Evolutionary conservation across 495 filamentous ascomycete genomes (phyloP), one percentile per base, ranked within the genome.

Genomic region (Penicillium fimorum): DNA sequence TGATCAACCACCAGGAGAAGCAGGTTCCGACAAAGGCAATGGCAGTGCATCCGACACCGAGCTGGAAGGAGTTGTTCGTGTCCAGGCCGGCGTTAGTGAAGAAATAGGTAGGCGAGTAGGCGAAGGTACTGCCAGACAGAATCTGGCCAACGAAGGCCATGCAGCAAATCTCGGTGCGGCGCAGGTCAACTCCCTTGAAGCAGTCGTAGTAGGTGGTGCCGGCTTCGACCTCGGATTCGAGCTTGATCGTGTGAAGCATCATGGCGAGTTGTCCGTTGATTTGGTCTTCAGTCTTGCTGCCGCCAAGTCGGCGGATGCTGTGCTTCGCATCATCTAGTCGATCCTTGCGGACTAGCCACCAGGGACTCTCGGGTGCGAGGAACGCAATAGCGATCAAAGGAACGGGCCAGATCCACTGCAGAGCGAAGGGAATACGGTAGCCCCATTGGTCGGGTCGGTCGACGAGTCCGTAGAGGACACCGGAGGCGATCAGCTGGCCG

Each of bases 61-160:
- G 59, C 58, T 68, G 72, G 63, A 86, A 91, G 0, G 88, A 79
- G 30, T 77, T 74, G 29, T 68, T 61, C 5, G 68, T 59, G 32
- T 65, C 53, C 15, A 90, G 79, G 1, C 89, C 89, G 4, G 88
- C 88, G 55, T 87, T 84, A 40, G 80, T 74, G 50, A 89, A 80
- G 77, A 91, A 91, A 64, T 90, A 85, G 20, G 84, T 87, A 2
- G 84, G 84, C 59, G 87, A 87, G 56, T 86, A 86, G 40, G 81
- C 85, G 64, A 92, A 89, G 4, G 82, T 79, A 57, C 84, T 85
- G 41, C 89, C 89, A 44, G 81, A 82, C 6, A 91, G 67, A 40
- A 87, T 87, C 68, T 92, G 89, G 42, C 89, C 88, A 5, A 82
- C 81, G 80, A 88, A 92, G 30, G 81, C 73, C 70, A 85, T 76